Evolutionary conservation across 768 basidiomycete species (phyloP), one percentile per base, ranked within the genome.

Genomic region (Artomyces pyxidatus): DNA sequence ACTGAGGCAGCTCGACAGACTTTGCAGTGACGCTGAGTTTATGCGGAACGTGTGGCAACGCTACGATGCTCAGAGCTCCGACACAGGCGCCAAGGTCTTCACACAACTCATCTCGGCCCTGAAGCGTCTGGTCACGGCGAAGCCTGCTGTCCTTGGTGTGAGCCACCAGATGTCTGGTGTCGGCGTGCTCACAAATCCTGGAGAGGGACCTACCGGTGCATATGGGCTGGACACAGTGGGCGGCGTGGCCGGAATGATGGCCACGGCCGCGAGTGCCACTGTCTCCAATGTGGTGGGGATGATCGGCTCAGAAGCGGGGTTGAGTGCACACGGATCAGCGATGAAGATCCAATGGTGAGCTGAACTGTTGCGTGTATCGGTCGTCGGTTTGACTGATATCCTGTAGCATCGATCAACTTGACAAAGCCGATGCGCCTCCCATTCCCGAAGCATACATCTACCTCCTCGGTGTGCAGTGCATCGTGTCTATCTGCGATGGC

Each of bases 391-490:
- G 22, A 21, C 2, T 19, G 19, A 11, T 19, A 30, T 7, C 4
- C 17, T 21, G 21, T 32, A 96, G 94, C 63, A 97, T 99, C 57
- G 95, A 99, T 63, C 96, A 98, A 64, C 79, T 97, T 11, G 95
- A 99, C 70, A 99, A 99, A 65, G 87, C 91, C 0, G 96, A 99
- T 57, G 81, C 93, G 0, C 96, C 96, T 0, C 74, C 81, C 0
- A 93, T 97, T 46, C 95, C 96, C 0, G 96, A 99, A 50, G 76
- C 87, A 3, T 97, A 99, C 62, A 77, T 95, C 54, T 95, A 94
- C 61, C 83, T 99, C 7, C 77, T 99, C 1, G 89, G 83, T 0
- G 77, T 96, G 0, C 93, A 97, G 58, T 93, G 87, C 59, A 74
- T 97, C 8, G 76, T 86, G 25, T 83, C 88, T 0, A 69, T 99